Evolutionary conservation across 169 alveolate genomes (phyloP), one percentile per base, ranked within the genome.

Genomic region (Plasmodium gonderi): DNA sequence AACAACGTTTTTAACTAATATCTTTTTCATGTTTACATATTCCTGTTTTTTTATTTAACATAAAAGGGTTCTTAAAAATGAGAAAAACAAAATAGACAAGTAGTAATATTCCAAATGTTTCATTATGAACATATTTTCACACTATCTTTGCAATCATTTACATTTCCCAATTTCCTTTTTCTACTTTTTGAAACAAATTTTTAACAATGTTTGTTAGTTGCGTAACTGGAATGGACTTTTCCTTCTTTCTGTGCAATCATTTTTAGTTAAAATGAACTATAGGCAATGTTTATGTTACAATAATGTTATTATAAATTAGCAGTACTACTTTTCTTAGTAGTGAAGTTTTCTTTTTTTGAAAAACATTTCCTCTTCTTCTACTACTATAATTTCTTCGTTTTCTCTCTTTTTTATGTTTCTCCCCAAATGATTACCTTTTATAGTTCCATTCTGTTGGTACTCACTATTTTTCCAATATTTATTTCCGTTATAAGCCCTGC

Each of bases 321-420:
- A 60, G 38, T n/a, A 12, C n/a, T 5, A 23, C 26, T 60, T 36
- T 5, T 60, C 72, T 60, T 36, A 60, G 14, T 77, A 77, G 67
- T 38, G 26, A 12, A 31, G 36, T 68, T 42, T 83, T 31, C 65
- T 49, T 45, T 72, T 83, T 49, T 69, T 72, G 2, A 33, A 60
- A 12, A 36, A 69, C 64, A 45, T 38, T 8, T 83, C 44, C 42
- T 38, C 75, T 1, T 31, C 36, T 40, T 45, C 65, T 0, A 40
- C n/a, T 47, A 14, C 91, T 29, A 17, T 51, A 40, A 17, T 29
- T 7, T 38, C 64, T 14, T 83, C 83, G 38, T 69, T n/a, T 69
- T 26, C 65, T 40, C 82, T 69, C 23, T 72, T 83, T 83, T 72
- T 83, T 29, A 36, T 68, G 38, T 72, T 83, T 38, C 60, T 83